These are phyloP conservation scores for Hypsizygus ulmarius DNA, from an alignment of 1,284 basidiomycete genomes.

Conservation along the genomic window DNA sequence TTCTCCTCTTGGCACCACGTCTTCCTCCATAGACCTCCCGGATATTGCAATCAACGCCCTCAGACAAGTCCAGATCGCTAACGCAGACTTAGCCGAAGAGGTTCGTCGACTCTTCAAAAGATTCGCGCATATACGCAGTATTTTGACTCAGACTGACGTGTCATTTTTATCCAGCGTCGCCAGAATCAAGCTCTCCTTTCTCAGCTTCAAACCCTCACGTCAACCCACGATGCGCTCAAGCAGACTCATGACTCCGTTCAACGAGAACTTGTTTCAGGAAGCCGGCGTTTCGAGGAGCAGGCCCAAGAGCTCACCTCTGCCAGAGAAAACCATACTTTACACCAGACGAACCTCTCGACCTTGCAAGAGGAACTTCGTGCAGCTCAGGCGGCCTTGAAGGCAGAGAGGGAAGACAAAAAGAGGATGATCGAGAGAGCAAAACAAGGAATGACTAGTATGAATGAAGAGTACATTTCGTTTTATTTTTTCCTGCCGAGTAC, in stretches of 20 bases:
- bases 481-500: not conserved
- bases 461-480: conserved; percentile 15
- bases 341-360: not conserved
- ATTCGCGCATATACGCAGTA: not conserved
- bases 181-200: not conserved
- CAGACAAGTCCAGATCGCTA: conserved; percentile 11
- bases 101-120: conserved; percentile 4
- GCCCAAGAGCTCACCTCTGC: not conserved
- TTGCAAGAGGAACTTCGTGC: not conserved
- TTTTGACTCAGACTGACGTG: not conserved
- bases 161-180: conserved; percentile 1
- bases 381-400: not conserved
- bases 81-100: conserved; percentile 13
- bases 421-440: conserved; percentile 10
- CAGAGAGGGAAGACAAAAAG: conserved; percentile 7
- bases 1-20: not conserved
- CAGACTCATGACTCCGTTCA: not conserved
- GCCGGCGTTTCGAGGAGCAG: not conserved
- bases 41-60: conserved; percentile 16
- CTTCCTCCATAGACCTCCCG: conserved; percentile 1
- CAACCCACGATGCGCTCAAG: conserved; percentile 7
- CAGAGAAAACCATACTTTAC: not conserved
- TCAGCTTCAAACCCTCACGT: conserved; percentile 4
- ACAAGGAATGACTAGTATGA: conserved; percentile 17
- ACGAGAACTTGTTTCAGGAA: not conserved